Evolutionary conservation across 805 yeast species (phyloP).

Genomic region (Lachancea nothofagi): DNA sequence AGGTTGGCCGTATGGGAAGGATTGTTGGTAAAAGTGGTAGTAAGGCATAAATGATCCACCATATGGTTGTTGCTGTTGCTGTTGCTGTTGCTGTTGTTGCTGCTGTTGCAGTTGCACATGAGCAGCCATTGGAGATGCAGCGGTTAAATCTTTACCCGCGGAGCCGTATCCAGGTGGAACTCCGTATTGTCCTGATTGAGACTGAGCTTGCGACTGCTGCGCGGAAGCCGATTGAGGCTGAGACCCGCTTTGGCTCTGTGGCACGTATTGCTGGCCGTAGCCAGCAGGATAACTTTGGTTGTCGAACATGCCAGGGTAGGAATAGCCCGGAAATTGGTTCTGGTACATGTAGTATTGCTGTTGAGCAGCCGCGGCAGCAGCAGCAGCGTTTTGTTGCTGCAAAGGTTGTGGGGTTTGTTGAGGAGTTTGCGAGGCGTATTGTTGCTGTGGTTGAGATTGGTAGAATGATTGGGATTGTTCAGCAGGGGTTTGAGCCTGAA

Average conservation of each 20-base stretch:
- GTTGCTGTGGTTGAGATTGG: slow-evolving; percentile 24
- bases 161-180: slow-evolving; percentile 26
- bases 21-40: slow-evolving; percentile 34
- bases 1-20: slow-evolving; percentile 35
- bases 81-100: slow-evolving; percentile 11
- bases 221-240: slow-evolving; percentile 14
- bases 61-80: slow-evolving; percentile 29
- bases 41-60: slow-evolving; percentile 34
- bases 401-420: slow-evolving; percentile 26
- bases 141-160: slow-evolving; percentile 20
- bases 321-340: slow-evolving; percentile 34
- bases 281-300: slow-evolving; percentile 26
- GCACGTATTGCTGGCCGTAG: slow-evolving; percentile 27
- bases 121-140: slow-evolving; percentile 25
- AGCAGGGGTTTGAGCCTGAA: slow-evolving; percentile 14
- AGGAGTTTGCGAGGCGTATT: slow-evolving; percentile 21
- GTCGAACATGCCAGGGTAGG: slow-evolving; percentile 35
- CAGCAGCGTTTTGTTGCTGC: slow-evolving; percentile 22
- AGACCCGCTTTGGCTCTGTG: slow-evolving; percentile 16
- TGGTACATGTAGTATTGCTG: slow-evolving; percentile 36
- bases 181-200: slow-evolving; percentile 18
- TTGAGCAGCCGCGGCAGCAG: slow-evolving; percentile 28
- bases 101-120: slow-evolving; percentile 17
- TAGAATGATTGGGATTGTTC: slow-evolving; percentile 22
- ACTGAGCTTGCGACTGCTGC: slow-evolving; percentile 7